phyloP scores from a whole-genome alignment of 164 flowering plant species.

The Hamamelis virginiana region DNA sequence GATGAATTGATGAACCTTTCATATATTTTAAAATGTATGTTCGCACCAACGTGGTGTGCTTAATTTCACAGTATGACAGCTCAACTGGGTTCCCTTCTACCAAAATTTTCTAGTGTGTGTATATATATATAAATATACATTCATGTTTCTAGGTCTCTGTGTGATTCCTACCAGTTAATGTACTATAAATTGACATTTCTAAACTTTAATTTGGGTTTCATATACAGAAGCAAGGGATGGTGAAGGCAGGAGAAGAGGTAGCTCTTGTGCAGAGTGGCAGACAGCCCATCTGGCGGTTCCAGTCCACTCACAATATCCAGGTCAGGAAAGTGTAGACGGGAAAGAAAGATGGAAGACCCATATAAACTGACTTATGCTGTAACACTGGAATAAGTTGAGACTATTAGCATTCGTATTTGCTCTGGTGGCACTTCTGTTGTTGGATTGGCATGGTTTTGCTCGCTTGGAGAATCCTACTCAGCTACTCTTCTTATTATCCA shows the following conservation, averaged over 20 bases:
- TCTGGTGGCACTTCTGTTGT: not conserved
- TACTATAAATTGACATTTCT: not conserved
- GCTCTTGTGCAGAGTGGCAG: slow-evolving; percentile 94
- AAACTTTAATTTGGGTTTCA: not conserved
- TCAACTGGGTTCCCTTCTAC: not conserved
- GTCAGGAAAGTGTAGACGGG: slow-evolving; percentile 62
- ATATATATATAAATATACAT: not conserved
- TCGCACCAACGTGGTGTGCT: not conserved
- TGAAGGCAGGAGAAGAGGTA: slow-evolving; percentile 88
- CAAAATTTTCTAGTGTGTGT: too few species aligned
- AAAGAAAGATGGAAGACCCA: not conserved
- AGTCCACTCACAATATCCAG: slow-evolving; percentile 94
- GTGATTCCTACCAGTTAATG: not conserved
- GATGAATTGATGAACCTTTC: too few species aligned
- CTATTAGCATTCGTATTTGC: not conserved
- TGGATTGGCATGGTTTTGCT: not conserved
- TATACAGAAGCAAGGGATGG: slow-evolving; percentile 83
- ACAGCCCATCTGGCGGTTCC: slow-evolving; percentile 92
- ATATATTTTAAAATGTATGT: too few species aligned
- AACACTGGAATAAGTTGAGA: not conserved
- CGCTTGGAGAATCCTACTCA: too few species aligned
- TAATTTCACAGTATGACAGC: not conserved
- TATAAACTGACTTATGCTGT: not conserved
- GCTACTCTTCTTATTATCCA: not conserved
- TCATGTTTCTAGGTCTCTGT: not conserved